Percentiles rank a stretch among this genome's conserved stretches.
Evolutionary conservation across 192 early-diverging fungal genomes (phyloP).

Genomic region (Mortierella alpina): DNA sequence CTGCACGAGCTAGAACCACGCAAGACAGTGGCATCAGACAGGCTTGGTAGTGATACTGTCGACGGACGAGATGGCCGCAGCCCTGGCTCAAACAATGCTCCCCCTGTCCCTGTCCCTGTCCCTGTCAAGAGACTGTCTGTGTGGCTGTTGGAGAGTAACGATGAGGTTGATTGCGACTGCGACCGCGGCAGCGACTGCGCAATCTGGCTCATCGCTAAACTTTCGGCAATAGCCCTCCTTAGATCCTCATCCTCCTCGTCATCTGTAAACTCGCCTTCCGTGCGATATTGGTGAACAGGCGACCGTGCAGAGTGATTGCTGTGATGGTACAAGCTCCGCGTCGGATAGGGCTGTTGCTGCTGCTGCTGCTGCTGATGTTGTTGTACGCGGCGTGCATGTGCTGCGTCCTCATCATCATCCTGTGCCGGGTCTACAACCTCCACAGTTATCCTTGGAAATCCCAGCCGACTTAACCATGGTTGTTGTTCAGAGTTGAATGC

Average conservation of each 20-base stretch:
- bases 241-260: slow-evolving; percentile 39
- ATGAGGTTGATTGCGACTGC: slow-evolving; percentile 5
- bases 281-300: not conserved
- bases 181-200: not conserved
- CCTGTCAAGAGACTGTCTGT: too few species aligned
- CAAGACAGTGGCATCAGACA: too few species aligned
- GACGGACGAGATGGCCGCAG: not conserved
- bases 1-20: too few species aligned
- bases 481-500: slow-evolving; percentile 53
- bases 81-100: not conserved
- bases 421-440: slow-evolving; percentile 45
- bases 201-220: slow-evolving; percentile 32
- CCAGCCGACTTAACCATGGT: slow-evolving; percentile 44
- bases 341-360: not conserved
- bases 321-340: not conserved
- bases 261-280: not conserved
- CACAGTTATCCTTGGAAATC: slow-evolving; percentile 46
- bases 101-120: not conserved
- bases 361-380: not conserved
- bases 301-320: not conserved
- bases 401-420: slow-evolving; percentile 16
- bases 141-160: not conserved
- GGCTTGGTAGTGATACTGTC: not conserved
- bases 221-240: slow-evolving; percentile 33
- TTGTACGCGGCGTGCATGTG: not conserved